phyloP scores from a whole-genome alignment of 257 asterid species.

The Plantago major region DNA sequence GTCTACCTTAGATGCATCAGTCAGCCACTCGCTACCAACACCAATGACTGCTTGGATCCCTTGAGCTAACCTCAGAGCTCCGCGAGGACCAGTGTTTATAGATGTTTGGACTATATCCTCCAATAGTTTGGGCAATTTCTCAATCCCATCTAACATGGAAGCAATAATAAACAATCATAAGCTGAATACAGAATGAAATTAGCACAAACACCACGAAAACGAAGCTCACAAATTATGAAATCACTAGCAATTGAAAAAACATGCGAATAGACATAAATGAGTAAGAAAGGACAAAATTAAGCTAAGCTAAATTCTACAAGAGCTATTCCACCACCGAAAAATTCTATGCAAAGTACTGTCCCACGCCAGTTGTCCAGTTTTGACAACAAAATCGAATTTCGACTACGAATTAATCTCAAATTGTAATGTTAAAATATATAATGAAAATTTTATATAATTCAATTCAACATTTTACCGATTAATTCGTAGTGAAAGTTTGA shows the following conservation, averaged over 20 bases:
- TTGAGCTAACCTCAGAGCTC: conserved; percentile 89
- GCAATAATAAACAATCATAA: conserved; percentile 3
- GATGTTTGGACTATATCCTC: conserved; percentile 95
- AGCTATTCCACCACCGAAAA: too few species aligned
- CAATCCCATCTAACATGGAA: conserved; percentile 54
- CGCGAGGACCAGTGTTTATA: conserved; percentile 94
- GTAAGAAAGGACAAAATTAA: neutral
- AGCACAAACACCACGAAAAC: neutral
- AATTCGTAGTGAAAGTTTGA: too few species aligned
- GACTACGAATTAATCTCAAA: too few species aligned
- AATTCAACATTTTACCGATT: too few species aligned
- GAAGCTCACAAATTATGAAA: neutral
- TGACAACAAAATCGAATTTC: too few species aligned
- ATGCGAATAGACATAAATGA: too few species aligned
- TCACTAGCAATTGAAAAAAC: too few species aligned
- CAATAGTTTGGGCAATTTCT: conserved; percentile 79
- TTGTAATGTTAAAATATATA: too few species aligned
- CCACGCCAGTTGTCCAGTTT: too few species aligned
- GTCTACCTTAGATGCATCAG: conserved; percentile 81
- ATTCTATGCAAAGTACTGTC: too few species aligned
- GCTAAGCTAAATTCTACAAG: too few species aligned
- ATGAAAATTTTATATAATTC: too few species aligned
- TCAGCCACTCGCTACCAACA: conserved; percentile 91
- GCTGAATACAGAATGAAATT: neutral
- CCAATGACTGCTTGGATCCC: conserved; percentile 96